Conservation (phyloP, 306 rosid species). For the Quercus suber region DNA sequence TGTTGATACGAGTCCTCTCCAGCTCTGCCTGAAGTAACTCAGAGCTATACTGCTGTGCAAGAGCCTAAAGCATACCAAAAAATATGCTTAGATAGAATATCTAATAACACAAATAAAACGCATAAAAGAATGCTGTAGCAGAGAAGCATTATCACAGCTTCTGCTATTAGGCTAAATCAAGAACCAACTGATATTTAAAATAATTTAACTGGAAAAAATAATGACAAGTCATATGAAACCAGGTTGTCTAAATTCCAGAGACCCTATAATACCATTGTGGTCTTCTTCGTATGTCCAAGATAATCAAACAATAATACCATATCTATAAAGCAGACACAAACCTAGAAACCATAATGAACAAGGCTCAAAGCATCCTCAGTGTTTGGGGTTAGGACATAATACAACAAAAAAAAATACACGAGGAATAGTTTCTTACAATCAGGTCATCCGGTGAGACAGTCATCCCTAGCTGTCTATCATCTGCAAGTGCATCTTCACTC, state of each 20-base stretch:
- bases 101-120: neutral
- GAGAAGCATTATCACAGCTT: neutral
- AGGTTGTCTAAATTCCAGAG: neutral
- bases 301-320: neutral
- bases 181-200: neutral
- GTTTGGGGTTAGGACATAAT: neutral
- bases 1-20: slow-evolving; percentile 92
- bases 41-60: slow-evolving; percentile 88
- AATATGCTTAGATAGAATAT: slow-evolving; percentile 16
- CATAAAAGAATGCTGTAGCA: neutral
- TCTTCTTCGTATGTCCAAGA: neutral
- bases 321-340: slow-evolving; percentile 8
- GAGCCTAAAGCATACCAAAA: slow-evolving; percentile 52
- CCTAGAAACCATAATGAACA: neutral
- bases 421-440: slow-evolving; percentile 61
- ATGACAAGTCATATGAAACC: neutral
- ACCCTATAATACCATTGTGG: neutral
- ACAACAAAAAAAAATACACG: slow-evolving; percentile 3
- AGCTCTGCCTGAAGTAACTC: slow-evolving; percentile 88
- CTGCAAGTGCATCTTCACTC: slow-evolving; percentile 82
- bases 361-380: neutral
- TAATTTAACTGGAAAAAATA: too few species aligned
- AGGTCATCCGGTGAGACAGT: slow-evolving; percentile 89
- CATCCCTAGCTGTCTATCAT: slow-evolving; percentile 69
- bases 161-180: neutral